A percentile compares a stretch with the other conserved stretches of the same genome.
These are phyloP conservation scores for Phytophthora niederhauseri DNA, from an alignment of 352 stramenopile genomes.

Conservation along the genomic window DNA sequence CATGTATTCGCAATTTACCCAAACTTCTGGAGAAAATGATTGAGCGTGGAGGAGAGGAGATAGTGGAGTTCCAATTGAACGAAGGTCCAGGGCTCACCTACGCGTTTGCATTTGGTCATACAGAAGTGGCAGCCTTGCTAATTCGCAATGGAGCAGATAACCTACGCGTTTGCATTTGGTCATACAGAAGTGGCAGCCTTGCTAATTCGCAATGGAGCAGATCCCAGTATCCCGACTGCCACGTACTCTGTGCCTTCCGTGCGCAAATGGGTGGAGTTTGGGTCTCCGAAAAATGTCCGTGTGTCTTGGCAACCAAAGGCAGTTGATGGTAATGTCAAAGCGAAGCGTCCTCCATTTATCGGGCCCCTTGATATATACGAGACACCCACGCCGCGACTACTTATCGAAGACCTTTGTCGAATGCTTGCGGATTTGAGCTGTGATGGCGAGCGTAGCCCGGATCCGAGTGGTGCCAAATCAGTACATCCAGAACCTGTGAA, in stretches of 20 bases:
- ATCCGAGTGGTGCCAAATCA: background rate
- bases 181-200: conserved; percentile 41
- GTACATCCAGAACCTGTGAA: background rate
- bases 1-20: conserved; percentile 57
- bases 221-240: conserved; percentile 53
- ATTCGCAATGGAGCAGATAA: conserved; percentile 49
- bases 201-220: conserved; percentile 48
- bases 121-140: conserved; percentile 39
- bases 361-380: conserved; percentile 42
- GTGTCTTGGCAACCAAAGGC: conserved; percentile 23
- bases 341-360: conserved; percentile 27
- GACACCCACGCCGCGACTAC: conserved; percentile 14
- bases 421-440: conserved; percentile 22
- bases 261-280: conserved; percentile 72
- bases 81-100: conserved; percentile 65
- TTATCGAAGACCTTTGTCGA: conserved; percentile 31
- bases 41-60: conserved; percentile 51
- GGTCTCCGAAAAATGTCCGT: conserved; percentile 40
- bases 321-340: background rate
- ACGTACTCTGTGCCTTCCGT: conserved; percentile 56
- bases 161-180: conserved; percentile 72
- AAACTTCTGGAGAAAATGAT: conserved; percentile 60
- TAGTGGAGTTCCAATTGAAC: conserved; percentile 67
- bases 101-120: conserved; percentile 66
- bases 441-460: background rate